Evolutionary conservation across 176 grass and related monocot species (phyloP).

Genomic region (Zea mays): Zm-B73-REFERENCE-NAM-5.0 NC_050100.1:4713501-4714000

Average conservation of each 20-base stretch:
- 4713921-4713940: conserved; percentile 91
- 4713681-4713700: too few species aligned
- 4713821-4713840: conserved; percentile 90
- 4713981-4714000: conserved; percentile 79
- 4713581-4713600: too few species aligned
- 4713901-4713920: conserved; percentile 58
- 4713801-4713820: conserved; percentile 94
- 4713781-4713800: conserved; percentile 82
- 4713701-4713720: too few species aligned
- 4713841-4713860: conserved; percentile 87
- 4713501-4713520: too few species aligned
- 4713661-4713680: too few species aligned
- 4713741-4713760: conserved; percentile 73
- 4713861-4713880: conserved; percentile 77
- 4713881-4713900: conserved; percentile 69
- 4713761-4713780: conserved; percentile 99
- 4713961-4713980: conserved; percentile 83
- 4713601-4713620: too few species aligned
- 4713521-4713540: too few species aligned
- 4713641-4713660: too few species aligned
- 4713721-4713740: too few species aligned
- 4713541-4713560: too few species aligned
- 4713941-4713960: conserved; percentile 99
- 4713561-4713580: too few species aligned
- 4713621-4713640: too few species aligned